Evolutionary conservation across 352 stramenopile genomes (phyloP).

Genomic region (Bremia lactucae): DNA sequence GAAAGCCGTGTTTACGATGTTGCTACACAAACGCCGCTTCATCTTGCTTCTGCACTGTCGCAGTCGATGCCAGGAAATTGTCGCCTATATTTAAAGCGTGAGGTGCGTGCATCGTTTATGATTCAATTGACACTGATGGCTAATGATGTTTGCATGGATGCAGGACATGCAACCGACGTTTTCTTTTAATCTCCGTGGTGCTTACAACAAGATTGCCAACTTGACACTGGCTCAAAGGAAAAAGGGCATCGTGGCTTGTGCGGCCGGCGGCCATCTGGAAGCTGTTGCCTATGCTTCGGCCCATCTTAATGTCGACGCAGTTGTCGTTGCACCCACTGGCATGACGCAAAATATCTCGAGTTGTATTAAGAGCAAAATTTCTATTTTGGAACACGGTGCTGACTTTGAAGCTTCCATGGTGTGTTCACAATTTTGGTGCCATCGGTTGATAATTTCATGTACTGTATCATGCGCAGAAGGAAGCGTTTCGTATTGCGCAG

Average conservation of each 20-base stretch:
- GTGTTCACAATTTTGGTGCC: slow-evolving; percentile 1
- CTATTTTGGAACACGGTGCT: slow-evolving; percentile 90
- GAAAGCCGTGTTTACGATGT: slow-evolving; percentile 82
- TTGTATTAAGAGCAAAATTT: slow-evolving; percentile 63
- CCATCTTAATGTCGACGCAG: slow-evolving; percentile 88
- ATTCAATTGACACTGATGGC: too few relatives aligned
- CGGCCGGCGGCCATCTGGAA: slow-evolving; percentile 94
- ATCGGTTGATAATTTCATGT: neutral
- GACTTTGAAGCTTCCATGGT: slow-evolving; percentile 93
- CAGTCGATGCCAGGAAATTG: slow-evolving; percentile 45
- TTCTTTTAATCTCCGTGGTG: slow-evolving; percentile 96
- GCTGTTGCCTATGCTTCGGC: slow-evolving; percentile 91
- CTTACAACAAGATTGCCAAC: slow-evolving; percentile 98
- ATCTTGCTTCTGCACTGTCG: slow-evolving; percentile 44
- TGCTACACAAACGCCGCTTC: slow-evolving; percentile 61
- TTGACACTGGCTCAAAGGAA: slow-evolving; percentile 70
- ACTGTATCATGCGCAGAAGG: slow-evolving; percentile 32
- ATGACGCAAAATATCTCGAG: slow-evolving; percentile 87
- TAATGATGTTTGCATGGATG: too few relatives aligned
- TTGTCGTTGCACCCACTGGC: slow-evolving; percentile 94
- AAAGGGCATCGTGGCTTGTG: slow-evolving; percentile 72
- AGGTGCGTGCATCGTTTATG: slow-evolving; percentile 35
- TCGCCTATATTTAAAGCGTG: slow-evolving; percentile 86
- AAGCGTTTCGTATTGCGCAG: slow-evolving; percentile 86
- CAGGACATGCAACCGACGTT: slow-evolving; percentile 95